Percentiles rank a stretch among this genome's conserved stretches.
Evolutionary conservation across 1,284 basidiomycete species (phyloP).

Genomic region (Rhodotorula sp.): DNA sequence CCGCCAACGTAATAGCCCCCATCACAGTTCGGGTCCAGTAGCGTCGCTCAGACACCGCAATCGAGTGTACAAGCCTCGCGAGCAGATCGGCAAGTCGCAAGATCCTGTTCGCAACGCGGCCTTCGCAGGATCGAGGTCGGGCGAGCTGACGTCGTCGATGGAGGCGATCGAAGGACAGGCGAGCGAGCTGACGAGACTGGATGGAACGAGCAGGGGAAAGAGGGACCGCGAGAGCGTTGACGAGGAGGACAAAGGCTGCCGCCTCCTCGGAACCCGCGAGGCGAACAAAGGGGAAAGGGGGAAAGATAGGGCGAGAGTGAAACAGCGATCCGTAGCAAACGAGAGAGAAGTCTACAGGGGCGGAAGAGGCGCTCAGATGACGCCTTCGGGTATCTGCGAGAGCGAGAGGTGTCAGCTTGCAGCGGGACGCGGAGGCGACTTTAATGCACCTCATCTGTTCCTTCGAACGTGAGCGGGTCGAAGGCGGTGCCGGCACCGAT

Average conservation of each 20-base stretch:
- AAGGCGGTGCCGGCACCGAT: slow-evolving; percentile 35
- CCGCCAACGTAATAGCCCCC: too few species aligned
- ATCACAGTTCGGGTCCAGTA: too few species aligned
- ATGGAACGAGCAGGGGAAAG: neutral
- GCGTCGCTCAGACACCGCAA: too few species aligned
- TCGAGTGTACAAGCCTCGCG: too few species aligned
- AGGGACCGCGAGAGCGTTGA: neutral
- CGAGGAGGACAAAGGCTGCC: neutral
- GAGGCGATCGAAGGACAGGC: neutral
- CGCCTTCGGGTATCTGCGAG: slow-evolving; percentile 30
- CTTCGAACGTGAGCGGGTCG: slow-evolving; percentile 42
- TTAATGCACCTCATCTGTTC: slow-evolving; percentile 20
- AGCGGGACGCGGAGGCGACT: neutral
- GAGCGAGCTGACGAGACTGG: neutral
- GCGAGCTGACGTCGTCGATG: too few species aligned
- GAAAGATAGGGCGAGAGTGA: neutral
- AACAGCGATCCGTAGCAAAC: too few species aligned
- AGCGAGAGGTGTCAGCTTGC: neutral
- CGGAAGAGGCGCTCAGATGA: slow-evolving; percentile 9
- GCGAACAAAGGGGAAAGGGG: neutral
- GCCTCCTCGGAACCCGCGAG: neutral
- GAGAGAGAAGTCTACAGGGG: neutral
- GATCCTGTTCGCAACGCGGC: neutral
- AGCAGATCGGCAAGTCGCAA: neutral
- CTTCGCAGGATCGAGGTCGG: neutral